Conservation (phyloP, 208 protist genomes). For the Sergeia podlipaevii region DNA sequence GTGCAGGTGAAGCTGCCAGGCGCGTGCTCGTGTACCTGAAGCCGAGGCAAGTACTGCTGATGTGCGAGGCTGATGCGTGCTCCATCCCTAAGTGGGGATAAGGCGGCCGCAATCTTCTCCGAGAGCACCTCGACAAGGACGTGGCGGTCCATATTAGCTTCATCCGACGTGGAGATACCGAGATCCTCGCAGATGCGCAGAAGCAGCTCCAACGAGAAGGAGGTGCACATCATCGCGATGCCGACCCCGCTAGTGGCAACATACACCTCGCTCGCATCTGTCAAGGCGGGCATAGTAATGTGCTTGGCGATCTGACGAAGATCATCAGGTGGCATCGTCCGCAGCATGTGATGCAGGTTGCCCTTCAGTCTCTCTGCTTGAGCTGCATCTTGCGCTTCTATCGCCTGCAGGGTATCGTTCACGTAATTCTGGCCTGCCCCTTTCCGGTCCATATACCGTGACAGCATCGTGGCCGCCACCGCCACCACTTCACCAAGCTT, state of each 20-base stretch:
- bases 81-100: constrained; percentile 34
- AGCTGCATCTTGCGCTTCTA: constrained; percentile 17
- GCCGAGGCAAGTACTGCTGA: constrained; percentile 54
- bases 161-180: constrained; percentile 44
- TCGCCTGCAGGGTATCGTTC: not conserved
- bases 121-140: constrained; percentile 49
- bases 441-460: constrained; percentile 19
- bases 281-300: constrained; percentile 6
- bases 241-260: constrained; percentile 47
- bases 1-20: constrained; percentile 78
- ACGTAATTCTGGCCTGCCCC: not conserved
- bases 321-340: constrained; percentile 23
- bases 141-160: constrained; percentile 39
- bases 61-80: constrained; percentile 27
- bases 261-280: constrained; percentile 42
- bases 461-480: constrained; percentile 47
- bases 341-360: constrained; percentile 44
- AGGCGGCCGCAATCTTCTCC: constrained; percentile 52
- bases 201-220: too few species aligned
- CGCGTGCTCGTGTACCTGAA: constrained; percentile 79
- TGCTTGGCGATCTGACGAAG: constrained; percentile 28
- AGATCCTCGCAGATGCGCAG: constrained; percentile 50
- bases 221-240: too few species aligned
- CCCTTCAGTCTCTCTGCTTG: constrained; percentile 29
- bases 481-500: constrained; percentile 29